Conservation (phyloP, 163 green algal species). For the Coccomyxa subellipsoidea region DNA sequence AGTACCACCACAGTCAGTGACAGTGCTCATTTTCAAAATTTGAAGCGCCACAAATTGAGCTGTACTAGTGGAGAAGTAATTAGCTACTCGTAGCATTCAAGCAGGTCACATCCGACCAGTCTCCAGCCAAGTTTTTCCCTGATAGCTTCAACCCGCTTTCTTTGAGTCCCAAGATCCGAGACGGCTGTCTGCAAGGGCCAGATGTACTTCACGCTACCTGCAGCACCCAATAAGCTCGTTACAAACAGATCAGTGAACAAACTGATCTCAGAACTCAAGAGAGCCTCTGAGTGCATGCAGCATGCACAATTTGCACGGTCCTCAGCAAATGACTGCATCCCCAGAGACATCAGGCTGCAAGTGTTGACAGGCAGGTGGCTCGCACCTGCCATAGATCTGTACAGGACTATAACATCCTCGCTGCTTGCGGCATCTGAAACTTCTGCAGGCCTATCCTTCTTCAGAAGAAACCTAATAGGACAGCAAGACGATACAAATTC, state of each 20-base stretch:
- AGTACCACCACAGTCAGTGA: too few species aligned
- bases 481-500: neutral
- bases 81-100: constrained; percentile 61
- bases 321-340: too few species aligned
- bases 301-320: too few species aligned
- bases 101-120: constrained; percentile 62
- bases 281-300: too few species aligned
- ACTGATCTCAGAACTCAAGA: too few species aligned
- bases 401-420: constrained; percentile 50
- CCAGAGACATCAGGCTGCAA: neutral
- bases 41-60: too few species aligned
- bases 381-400: constrained; percentile 56
- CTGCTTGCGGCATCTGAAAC: constrained; percentile 42
- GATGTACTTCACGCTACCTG: constrained; percentile 68
- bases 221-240: too few species aligned
- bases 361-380: neutral
- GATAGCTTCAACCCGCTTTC: constrained; percentile 49
- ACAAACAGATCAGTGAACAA: too few species aligned
- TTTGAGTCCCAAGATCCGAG: constrained; percentile 56
- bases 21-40: too few species aligned
- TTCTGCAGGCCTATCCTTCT: constrained; percentile 9
- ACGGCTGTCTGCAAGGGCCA: constrained; percentile 66
- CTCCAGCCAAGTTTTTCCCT: constrained; percentile 48
- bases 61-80: neutral
- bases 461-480: constrained; percentile 10